Conservation (phyloP, 2,329 filamentous ascomycete genomes). For the Cercospora brassicicola region DNA sequence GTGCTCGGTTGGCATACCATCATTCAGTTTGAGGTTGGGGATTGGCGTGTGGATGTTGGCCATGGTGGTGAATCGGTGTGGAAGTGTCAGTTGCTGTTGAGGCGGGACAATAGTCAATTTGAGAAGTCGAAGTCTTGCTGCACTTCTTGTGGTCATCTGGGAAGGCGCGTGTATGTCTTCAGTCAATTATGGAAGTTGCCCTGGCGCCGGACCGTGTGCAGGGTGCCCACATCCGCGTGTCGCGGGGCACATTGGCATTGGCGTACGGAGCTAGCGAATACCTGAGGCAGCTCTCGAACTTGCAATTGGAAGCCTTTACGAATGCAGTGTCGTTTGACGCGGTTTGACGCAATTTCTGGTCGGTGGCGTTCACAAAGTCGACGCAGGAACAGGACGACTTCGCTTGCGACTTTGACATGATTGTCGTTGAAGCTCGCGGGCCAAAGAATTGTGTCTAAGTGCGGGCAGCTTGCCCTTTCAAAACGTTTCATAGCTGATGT, state of each 20-base stretch:
- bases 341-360: not conserved
- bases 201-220: not conserved
- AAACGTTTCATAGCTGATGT: too few species aligned
- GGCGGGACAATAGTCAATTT: not conserved
- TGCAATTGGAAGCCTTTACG: not conserved
- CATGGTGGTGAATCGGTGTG: constrained; percentile 20
- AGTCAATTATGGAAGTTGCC: not conserved
- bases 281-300: not conserved
- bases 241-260: not conserved
- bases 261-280: not conserved
- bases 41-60: constrained; percentile 46
- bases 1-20: constrained; percentile 45
- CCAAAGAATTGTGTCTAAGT: too few species aligned
- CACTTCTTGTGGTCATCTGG: not conserved
- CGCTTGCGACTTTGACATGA: too few species aligned
- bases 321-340: not conserved
- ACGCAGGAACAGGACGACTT: too few species aligned
- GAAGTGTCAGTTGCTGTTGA: not conserved
- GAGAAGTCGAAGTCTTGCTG: not conserved
- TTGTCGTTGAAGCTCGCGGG: too few species aligned
- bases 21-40: constrained; percentile 65
- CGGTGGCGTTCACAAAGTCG: not conserved
- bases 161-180: not conserved
- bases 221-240: not conserved
- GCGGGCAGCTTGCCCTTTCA: too few species aligned